A percentile compares a stretch with the other conserved stretches of the same genome.
These are phyloP conservation scores for Ascochyta koolunga DNA, from an alignment of 2,329 filamentous ascomycete genomes.

Conservation along the genomic window DNA sequence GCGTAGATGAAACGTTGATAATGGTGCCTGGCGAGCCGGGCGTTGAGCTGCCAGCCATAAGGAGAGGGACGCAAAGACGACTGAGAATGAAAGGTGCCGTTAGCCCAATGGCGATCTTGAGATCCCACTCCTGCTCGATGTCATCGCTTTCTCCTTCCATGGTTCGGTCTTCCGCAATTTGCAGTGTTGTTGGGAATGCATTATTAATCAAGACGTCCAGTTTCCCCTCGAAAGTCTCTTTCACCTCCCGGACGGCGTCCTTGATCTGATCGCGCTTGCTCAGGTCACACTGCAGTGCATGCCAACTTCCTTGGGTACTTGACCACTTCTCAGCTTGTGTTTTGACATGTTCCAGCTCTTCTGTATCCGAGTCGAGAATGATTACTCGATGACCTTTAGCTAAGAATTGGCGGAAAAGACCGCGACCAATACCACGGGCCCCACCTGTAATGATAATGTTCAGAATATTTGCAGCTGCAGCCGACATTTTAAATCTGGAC, in stretches of 20 bases:
- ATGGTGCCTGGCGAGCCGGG: slow-evolving; percentile 38
- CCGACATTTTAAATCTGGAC: neutral
- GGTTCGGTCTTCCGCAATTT: slow-evolving; percentile 27
- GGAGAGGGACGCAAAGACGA: slow-evolving; percentile 39
- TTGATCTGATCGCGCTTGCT: slow-evolving; percentile 48
- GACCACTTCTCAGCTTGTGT: slow-evolving; percentile 37
- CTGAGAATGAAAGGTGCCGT: slow-evolving; percentile 43
- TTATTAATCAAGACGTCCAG: slow-evolving; percentile 47
- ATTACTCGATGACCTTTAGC: slow-evolving; percentile 53
- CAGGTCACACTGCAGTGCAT: slow-evolving; percentile 47
- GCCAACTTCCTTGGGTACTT: slow-evolving; percentile 22
- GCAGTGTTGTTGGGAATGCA: slow-evolving; percentile 39
- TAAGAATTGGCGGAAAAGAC: slow-evolving; percentile 52
- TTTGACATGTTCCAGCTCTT: slow-evolving; percentile 49
- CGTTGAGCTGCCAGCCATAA: slow-evolving; percentile 26
- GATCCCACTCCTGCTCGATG: slow-evolving; percentile 44
- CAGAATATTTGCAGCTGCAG: slow-evolving; percentile 11
- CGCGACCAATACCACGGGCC: slow-evolving; percentile 55
- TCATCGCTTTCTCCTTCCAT: slow-evolving; percentile 42
- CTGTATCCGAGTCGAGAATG: slow-evolving; percentile 52
- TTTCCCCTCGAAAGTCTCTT: slow-evolving; percentile 42
- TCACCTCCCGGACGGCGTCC: slow-evolving; percentile 44
- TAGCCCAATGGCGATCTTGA: slow-evolving; percentile 41
- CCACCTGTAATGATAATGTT: slow-evolving; percentile 52
- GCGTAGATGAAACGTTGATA: slow-evolving; percentile 58